These are phyloP conservation scores for Xenosphaeropsis pyriputrescens DNA, from an alignment of 2,329 filamentous ascomycete species.

Conservation along the genomic window DNA sequence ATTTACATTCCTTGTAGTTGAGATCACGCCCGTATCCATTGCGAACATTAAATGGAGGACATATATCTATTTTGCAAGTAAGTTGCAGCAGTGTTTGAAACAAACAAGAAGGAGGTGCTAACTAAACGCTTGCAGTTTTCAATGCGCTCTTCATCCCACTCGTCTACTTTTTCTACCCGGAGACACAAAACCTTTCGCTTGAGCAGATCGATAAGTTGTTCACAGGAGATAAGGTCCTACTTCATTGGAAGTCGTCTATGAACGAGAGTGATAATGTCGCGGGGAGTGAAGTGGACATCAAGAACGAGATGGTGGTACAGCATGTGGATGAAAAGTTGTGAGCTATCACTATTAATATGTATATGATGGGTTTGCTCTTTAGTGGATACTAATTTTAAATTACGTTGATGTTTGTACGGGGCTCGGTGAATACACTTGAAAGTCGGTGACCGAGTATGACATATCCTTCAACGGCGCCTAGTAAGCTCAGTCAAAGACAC, in stretches of 20 bases:
- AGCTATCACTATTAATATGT: too few relatives aligned
- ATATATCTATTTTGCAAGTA: slow-evolving; percentile 38
- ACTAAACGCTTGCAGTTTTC: slow-evolving; percentile 1
- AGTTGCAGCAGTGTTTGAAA: slow-evolving; percentile 2
- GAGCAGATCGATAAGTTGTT: slow-evolving; percentile 10
- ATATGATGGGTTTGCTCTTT: too few relatives aligned
- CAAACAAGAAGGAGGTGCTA: background rate
- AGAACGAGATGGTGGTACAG: background rate
- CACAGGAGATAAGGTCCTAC: slow-evolving; percentile 8
- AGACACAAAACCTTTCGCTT: slow-evolving; percentile 8
- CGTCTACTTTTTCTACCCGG: slow-evolving; percentile 10
- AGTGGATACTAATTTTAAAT: too few relatives aligned
- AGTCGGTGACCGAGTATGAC: too few relatives aligned
- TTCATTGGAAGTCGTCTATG: slow-evolving; percentile 17
- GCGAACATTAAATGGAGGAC: slow-evolving; percentile 14
- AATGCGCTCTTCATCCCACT: slow-evolving; percentile 6
- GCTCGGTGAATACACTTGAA: too few relatives aligned
- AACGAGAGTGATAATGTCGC: background rate
- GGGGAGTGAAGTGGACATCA: too few relatives aligned
- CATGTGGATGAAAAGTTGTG: background rate
- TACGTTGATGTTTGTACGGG: too few relatives aligned
- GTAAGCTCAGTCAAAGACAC: too few relatives aligned
- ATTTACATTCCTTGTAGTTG: slow-evolving; percentile 13
- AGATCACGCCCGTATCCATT: slow-evolving; percentile 19
- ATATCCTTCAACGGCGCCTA: too few relatives aligned